Base-by-base conservation (phyloP, 176 grass and related monocot species). In the Oryza meyeriana region DNA sequence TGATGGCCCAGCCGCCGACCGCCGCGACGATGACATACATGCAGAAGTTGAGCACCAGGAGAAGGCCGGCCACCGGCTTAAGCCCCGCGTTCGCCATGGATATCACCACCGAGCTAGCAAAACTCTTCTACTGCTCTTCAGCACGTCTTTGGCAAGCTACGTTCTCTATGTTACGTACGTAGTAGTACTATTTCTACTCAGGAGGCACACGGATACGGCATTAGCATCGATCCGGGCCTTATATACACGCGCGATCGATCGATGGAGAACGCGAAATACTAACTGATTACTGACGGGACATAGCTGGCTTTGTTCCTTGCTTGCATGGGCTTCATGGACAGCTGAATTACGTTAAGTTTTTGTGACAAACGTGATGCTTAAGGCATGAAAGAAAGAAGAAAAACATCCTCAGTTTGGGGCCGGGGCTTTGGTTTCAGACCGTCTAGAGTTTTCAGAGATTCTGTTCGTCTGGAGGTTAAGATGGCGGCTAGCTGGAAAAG, bases 1-100 rank as follows among this genome's bases (percentile, higher is more conserved):
- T 99, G 80, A 99, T 85, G 32, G 97, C 93, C 97, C 97, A 99
- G 39, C 97, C 97, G 44, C 80, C 93, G 13, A 99, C 33, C 10
- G 93, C 91, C 24, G 93, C 89, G 7, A 99, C 77, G 50, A 99
- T 99, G 63, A 76, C 28, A 62, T 99, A 96, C 97, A 99, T 95
- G 85, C 89, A 90, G 64, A 99, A 89, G 89, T 99, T 99, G 77
- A 99, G 93, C 57, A 85, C 9, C 73, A 99, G 86, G 30, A 99
- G 89, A 73, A 94, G 64, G 13, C 86, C 72, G 12, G 89, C 93
- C 26, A 88, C 80, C 72, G 87, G 77, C 80, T 87, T 92, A 45
- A 88, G 40, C 10, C 85, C 89, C 18, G n/a, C 82, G 58, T 64
- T 81, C 36, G 93, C 93, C 93, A 99, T 95, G 6, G 68, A 52